Percentiles rank a stretch among this genome's conserved stretches.
phyloP scores from a whole-genome alignment of 2,329 filamentous ascomycete genomes.

The Pseudocercospora macadamiae region DNA sequence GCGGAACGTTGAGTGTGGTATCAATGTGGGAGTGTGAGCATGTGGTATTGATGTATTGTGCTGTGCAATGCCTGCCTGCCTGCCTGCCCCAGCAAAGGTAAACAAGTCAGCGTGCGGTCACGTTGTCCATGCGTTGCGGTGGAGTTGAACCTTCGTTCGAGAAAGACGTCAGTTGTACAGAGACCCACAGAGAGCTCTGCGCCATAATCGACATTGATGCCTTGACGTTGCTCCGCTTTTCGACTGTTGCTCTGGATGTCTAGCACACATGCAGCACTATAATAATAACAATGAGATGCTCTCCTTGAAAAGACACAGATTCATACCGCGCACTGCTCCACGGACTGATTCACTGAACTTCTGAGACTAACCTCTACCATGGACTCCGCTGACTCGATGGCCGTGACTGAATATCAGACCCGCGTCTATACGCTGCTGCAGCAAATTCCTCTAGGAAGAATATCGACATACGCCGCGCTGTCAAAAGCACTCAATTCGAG shows the following conservation, averaged over 20 bases:
- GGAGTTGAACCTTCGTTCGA: background rate
- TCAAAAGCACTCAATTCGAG: slow-evolving; percentile 70
- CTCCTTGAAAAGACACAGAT: too few relatives aligned
- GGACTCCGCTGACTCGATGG: background rate
- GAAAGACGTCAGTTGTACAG: background rate
- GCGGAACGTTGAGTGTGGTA: too few relatives aligned
- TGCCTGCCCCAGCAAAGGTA: background rate
- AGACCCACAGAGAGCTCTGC: background rate
- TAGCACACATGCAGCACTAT: too few relatives aligned
- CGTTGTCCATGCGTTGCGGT: background rate
- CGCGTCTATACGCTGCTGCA: slow-evolving; percentile 71
- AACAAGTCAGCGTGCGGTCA: slow-evolving; percentile 1
- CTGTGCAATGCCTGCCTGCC: background rate
- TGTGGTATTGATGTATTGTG: too few relatives aligned
- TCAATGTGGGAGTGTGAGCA: too few relatives aligned
- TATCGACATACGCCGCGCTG: slow-evolving; percentile 74
- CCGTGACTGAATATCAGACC: slow-evolving; percentile 21
- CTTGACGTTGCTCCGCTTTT: too few relatives aligned
- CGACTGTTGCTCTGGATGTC: too few relatives aligned
- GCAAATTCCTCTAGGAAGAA: slow-evolving; percentile 73
- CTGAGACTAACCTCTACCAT: background rate
- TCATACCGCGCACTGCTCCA: too few relatives aligned
- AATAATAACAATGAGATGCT: too few relatives aligned
- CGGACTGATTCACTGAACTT: too few relatives aligned
- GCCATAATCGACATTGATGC: too few relatives aligned